These are phyloP conservation scores for Phialemonium atrogriseum DNA, from an alignment of 2,329 filamentous ascomycete species.

Conservation along the genomic window DNA sequence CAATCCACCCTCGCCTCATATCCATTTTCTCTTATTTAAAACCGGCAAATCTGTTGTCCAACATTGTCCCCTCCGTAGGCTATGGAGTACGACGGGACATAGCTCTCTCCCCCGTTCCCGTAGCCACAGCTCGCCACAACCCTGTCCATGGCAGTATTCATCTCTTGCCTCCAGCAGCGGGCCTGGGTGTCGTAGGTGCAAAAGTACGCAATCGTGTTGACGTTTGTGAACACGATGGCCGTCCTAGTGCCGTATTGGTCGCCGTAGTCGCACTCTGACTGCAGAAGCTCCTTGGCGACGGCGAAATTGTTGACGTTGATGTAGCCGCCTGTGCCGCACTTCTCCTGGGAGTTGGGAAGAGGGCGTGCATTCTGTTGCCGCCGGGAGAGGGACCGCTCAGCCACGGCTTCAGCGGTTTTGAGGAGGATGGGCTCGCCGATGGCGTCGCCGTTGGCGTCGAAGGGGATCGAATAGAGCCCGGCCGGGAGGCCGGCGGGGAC, in stretches of 20 bases:
- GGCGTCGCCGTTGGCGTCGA: conserved; percentile 2
- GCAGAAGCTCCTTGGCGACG: conserved; percentile 7
- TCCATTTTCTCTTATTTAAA: neutral
- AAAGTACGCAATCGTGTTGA: conserved; percentile 8
- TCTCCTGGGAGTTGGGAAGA: conserved; percentile 1
- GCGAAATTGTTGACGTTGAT: conserved; percentile 8
- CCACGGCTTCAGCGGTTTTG: neutral
- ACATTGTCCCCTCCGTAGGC: conserved; percentile 4
- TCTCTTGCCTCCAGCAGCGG: conserved; percentile 8
- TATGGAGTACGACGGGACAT: neutral
- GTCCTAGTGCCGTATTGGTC: conserved; percentile 2
- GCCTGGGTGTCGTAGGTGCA: conserved; percentile 7
- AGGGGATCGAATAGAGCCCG: conserved; percentile 4
- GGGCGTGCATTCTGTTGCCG: conserved; percentile 2
- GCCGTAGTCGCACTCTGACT: conserved; percentile 8
- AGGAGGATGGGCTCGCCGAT: conserved; percentile 4
- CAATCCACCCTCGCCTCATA: too few species aligned
- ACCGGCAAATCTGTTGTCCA: conserved; percentile 3
- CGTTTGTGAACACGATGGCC: conserved; percentile 7
- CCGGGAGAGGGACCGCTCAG: neutral
- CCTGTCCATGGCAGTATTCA: conserved; percentile 1
- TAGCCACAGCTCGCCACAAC: conserved; percentile 1
- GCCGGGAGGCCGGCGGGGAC: conserved; percentile 1
- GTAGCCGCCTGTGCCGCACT: conserved; percentile 5
- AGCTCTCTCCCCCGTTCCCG: conserved; percentile 1